Evolutionary conservation across 1,284 basidiomycete genomes (phyloP), one percentile per base, ranked within the genome.

Genomic region (Leccinum insigne): DNA sequence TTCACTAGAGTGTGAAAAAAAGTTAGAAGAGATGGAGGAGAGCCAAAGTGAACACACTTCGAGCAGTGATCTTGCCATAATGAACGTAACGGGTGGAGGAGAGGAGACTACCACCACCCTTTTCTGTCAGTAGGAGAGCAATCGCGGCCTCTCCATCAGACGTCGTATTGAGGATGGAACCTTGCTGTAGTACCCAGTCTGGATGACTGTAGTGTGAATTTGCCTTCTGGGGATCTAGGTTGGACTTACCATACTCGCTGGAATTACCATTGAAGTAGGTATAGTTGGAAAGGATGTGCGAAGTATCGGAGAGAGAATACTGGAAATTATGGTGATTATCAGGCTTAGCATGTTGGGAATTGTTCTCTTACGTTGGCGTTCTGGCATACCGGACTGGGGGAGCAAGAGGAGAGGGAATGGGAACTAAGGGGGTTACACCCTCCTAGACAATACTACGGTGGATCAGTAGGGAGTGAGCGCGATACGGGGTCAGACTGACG

Each of bases 371-470:
- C 88, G 29, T 83, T 85, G n/a, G 79, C 79, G 72, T 81, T 82
- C 71, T 87, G 72, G 78, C 93, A 95, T 32, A 93, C 77, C 0
- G 94, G 92, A 56, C 83, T 83, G 0, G 92, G 91, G 62, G 77
- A 78, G 79, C 94, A 95, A 0, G 92, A 92, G 61, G 78, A 78
- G 47, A 90, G 78, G 5, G 82, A 74, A 72, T 87, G 75, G 1
- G 92, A 94, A 47, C 82, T 77, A 56, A 93, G 81, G 9, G 93
- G 92, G 72, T 95, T 86, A 78, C 94, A 95, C 10, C 93, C 93
- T 56, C 91, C 91, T 32, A 93, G 80, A 72, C 93, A 94, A 77
- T 87, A 93, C 87, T 90, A 70, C 29, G 35, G 21, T 29, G 32
- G 21, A 58, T 71, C 32, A 70, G 64, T 38, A 64, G 2, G 58